Conservation (phyloP, 139 green algal genomes). For the Parachlorella kessleri region DNA sequence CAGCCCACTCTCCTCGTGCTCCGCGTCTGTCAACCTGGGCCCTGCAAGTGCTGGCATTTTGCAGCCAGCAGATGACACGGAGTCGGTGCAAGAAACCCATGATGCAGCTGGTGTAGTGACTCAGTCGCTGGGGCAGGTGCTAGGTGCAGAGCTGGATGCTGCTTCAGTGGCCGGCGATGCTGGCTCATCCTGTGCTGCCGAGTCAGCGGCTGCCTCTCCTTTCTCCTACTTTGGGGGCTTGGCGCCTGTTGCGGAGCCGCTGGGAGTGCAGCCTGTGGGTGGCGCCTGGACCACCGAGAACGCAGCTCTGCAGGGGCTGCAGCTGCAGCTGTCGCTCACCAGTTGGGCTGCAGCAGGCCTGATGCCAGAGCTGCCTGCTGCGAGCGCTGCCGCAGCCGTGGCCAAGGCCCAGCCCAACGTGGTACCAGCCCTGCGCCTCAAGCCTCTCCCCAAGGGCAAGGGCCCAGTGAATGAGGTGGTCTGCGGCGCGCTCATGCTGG, state of each 20-base stretch:
- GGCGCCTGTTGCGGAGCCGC: not conserved
- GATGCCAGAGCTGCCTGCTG: too few species aligned
- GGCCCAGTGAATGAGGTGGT: slow-evolving; percentile 81
- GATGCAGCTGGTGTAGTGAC: too few species aligned
- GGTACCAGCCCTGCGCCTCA: not conserved
- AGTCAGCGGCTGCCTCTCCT: not conserved
- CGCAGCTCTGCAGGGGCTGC: slow-evolving; percentile 18
- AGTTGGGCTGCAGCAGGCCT: too few species aligned
- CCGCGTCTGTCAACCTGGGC: too few species aligned
- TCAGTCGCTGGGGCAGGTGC: too few species aligned
- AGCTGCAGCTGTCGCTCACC: slow-evolving; percentile 16
- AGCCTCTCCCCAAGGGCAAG: slow-evolving; percentile 24
- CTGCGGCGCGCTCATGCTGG: slow-evolving; percentile 82
- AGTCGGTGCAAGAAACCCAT: too few species aligned
- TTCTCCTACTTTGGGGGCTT: not conserved
- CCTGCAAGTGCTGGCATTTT: too few species aligned
- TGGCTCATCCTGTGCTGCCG: too few species aligned
- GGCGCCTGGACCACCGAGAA: slow-evolving; percentile 30
- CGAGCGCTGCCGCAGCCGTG: not conserved
- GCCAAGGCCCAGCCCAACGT: not conserved
- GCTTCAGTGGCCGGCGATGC: not conserved
- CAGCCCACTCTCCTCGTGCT: not conserved
- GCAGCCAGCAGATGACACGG: too few species aligned
- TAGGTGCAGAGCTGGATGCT: not conserved
- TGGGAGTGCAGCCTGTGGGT: not conserved